A percentile compares a stretch with the other conserved stretches of the same genome.
Conservation (phyloP, 345 rosid genomes). For the Diplotaxis tenuifolia region DNA sequence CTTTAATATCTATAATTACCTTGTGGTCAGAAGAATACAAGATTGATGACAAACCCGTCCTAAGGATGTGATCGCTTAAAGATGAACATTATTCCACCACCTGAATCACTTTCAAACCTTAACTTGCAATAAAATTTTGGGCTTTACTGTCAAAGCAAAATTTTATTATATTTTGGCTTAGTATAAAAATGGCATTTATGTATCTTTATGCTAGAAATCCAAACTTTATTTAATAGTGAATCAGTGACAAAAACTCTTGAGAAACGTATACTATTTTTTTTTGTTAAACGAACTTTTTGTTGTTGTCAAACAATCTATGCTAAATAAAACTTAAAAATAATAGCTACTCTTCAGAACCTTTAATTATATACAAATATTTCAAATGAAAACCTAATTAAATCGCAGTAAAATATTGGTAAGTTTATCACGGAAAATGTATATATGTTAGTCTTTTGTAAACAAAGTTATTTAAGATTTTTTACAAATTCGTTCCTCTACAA, state of each 20-base stretch:
- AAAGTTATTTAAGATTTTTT: background rate
- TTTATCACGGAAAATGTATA: background rate
- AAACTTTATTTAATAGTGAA: background rate
- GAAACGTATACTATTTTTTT: background rate
- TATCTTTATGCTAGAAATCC: background rate
- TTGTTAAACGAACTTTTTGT: background rate
- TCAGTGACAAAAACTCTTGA: background rate
- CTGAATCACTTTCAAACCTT: slow-evolving; percentile 8
- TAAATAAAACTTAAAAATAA: background rate
- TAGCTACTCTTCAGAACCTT: background rate
- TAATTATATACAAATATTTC: background rate
- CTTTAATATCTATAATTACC: slow-evolving; percentile 2
- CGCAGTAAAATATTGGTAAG: background rate
- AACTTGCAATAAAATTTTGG: background rate
- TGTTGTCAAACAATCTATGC: background rate
- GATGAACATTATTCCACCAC: background rate
- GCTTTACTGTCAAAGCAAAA: background rate
- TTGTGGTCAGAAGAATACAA: slow-evolving; percentile 34
- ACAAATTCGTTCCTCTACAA: background rate
- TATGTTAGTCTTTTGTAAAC: background rate
- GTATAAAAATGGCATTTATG: background rate
- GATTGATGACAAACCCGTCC: slow-evolving; percentile 16
- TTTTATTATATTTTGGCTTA: background rate
- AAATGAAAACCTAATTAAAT: background rate
- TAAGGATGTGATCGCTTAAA: slow-evolving; percentile 8